phyloP scores from a whole-genome alignment of 75 land plant genomes.

The Cryptomeria japonica region DNA sequence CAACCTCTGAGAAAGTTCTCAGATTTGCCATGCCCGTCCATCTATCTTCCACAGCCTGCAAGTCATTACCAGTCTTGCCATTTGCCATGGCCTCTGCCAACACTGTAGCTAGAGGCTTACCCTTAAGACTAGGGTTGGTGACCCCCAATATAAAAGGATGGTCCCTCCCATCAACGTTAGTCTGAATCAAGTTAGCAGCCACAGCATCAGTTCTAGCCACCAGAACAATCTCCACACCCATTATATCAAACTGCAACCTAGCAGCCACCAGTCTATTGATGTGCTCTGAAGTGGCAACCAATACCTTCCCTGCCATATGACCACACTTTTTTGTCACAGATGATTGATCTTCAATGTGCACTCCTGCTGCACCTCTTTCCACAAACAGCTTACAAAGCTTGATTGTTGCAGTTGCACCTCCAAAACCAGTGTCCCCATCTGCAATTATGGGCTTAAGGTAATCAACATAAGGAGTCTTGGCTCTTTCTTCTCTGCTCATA shows the following conservation, averaged over 20 bases:
- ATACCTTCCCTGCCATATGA: constrained; percentile 96
- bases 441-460: constrained; percentile 86
- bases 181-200: constrained; percentile 74
- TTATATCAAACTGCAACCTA: constrained; percentile 84
- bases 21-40: constrained; percentile 67
- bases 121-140: constrained; percentile 63
- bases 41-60: constrained; percentile 77
- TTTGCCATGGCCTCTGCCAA: constrained; percentile 54
- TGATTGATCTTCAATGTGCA: constrained; percentile 80
- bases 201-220: constrained; percentile 86
- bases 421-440: constrained; percentile 93
- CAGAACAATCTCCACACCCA: constrained; percentile 85
- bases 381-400: constrained; percentile 95
- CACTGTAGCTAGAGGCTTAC: constrained; percentile 45
- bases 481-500: constrained; percentile 59
- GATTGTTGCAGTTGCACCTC: constrained; percentile 85
- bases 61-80: constrained; percentile 62
- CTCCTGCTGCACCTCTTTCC: constrained; percentile 90
- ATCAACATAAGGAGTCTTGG: constrained; percentile 71
- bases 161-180: constrained; percentile 78
- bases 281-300: constrained; percentile 77
- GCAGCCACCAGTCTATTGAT: constrained; percentile 88
- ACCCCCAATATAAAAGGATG: constrained; percentile 88
- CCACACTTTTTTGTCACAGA: constrained; percentile 80
- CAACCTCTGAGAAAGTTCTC: constrained; percentile 69